These are phyloP conservation scores for Collybia mongolica DNA, from an alignment of 768 basidiomycete genomes.

Conservation along the genomic window DNA sequence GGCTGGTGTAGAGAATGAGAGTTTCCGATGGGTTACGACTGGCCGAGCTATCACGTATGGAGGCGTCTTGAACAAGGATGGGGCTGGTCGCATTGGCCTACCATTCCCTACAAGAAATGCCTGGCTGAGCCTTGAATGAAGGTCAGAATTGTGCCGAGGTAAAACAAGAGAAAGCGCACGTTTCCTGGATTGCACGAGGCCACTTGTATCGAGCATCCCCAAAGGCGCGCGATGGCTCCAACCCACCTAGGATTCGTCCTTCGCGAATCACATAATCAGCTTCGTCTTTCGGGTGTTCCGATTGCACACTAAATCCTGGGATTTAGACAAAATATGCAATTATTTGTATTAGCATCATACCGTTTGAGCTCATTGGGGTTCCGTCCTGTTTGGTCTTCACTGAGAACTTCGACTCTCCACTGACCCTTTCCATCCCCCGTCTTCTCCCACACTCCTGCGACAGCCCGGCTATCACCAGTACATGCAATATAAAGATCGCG, in stretches of 20 bases:
- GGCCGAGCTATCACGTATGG: conserved; percentile 90
- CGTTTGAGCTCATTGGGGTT: conserved; percentile 83
- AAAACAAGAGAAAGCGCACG: conserved; percentile 38
- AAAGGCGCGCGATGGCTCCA: conserved; percentile 86
- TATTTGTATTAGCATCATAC: conserved; percentile 37
- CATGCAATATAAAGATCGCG: conserved; percentile 86
- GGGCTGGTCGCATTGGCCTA: conserved; percentile 56
- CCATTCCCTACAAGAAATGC: conserved; percentile 68
- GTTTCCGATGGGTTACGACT: conserved; percentile 75
- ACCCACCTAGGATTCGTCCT: conserved; percentile 83
- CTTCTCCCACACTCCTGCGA: conserved; percentile 89
- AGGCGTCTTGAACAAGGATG: conserved; percentile 73
- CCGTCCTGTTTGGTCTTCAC: conserved; percentile 94
- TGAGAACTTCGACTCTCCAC: conserved; percentile 94
- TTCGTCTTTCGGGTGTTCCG: conserved; percentile 82
- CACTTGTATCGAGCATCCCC: conserved; percentile 92
- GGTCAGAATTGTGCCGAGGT: background rate
- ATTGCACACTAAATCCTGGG: conserved; percentile 54
- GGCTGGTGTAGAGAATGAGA: conserved; percentile 45
- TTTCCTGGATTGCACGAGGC: conserved; percentile 68
- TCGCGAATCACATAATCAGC: conserved; percentile 68
- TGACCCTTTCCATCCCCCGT: conserved; percentile 60
- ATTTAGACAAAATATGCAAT: background rate
- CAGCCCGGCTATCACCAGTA: conserved; percentile 92
- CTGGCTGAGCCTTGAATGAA: conserved; percentile 42